Base-by-base conservation (phyloP, 2,329 filamentous ascomycete genomes). In the Aspergillus alliaceus region DNA sequence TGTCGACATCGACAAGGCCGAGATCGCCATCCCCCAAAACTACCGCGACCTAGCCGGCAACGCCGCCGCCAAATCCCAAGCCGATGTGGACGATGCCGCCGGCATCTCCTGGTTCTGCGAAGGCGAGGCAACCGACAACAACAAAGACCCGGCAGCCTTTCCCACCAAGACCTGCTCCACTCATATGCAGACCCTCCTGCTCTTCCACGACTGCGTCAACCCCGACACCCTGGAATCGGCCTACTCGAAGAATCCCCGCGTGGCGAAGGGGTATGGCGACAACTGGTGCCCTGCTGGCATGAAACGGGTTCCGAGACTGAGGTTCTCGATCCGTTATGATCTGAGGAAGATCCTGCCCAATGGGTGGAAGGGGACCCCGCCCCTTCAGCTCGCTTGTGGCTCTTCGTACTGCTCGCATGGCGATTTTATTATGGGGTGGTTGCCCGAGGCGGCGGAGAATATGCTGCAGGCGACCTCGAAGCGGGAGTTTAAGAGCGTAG, bases 101-200 rank as follows among this genome's bases (percentile, higher is more conserved):
- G 61, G 57, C 8, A 53, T 63, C 6, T 34, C 54, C 31, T 59
- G 59, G 61, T 63, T 63, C 55, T 61, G 61, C 37, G 57, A 61
- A 39, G 55, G 59, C 25, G 25, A 34, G 27, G 37, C n/a, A 2
- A 53, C n/a, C n/a, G n/a, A n/a, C 55, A 11, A 48, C 3, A 40
- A 51, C 12, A 37, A 52, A 11, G 57, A 61, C 20, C 37, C 35
- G 4, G 59, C 57, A 18, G 57, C 51, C 3, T 56, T 63, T 24
- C 59, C 61, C 1, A 61, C 51, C 11, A 51, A 31, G 22, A 59
- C 61, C 24, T 63, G 61, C 55, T 39, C 48, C 14, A 48, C 51
- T n/a, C 61, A 63, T 27, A 37, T 63, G 18, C 59, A 63, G 48
- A 56, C 51, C 1, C 55, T 58, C 6, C 54, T 63, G 8, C 39